A percentile compares a stretch with the other conserved stretches of the same genome.
phyloP scores from a whole-genome alignment of 495 filamentous ascomycete genomes.

The Xylaria cubensis region DNA sequence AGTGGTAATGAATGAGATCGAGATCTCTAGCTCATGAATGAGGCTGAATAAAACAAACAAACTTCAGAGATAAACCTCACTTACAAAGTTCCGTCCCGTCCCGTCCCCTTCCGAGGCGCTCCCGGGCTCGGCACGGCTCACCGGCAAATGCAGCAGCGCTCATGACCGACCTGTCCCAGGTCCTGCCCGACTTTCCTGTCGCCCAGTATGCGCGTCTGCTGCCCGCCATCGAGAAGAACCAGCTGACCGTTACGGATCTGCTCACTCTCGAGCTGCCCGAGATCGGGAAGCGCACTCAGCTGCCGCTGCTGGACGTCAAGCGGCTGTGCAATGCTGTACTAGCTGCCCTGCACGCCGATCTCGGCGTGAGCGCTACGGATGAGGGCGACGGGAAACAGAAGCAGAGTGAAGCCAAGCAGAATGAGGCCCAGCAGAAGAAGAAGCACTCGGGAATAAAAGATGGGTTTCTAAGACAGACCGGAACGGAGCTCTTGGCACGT shows the following conservation, averaged over 20 bases:
- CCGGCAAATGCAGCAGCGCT: constrained; percentile 30
- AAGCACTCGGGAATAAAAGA: not conserved
- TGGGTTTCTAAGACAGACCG: constrained; percentile 41
- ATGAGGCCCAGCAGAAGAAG: constrained; percentile 8
- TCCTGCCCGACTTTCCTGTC: constrained; percentile 78
- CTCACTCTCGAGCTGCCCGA: constrained; percentile 83
- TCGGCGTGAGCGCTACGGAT: constrained; percentile 53
- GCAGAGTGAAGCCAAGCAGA: constrained; percentile 20
- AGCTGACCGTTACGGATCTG: constrained; percentile 81
- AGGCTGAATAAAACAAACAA: not conserved
- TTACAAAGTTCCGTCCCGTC: not conserved
- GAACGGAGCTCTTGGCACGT: constrained; percentile 44
- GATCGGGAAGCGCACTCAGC: constrained; percentile 83
- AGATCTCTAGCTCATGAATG: not conserved
- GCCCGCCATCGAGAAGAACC: constrained; percentile 75
- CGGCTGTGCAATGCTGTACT: constrained; percentile 70
- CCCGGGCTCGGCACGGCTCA: constrained; percentile 6
- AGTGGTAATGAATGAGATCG: not conserved
- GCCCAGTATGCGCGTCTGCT: constrained; percentile 76
- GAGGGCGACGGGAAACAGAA: constrained; percentile 20
- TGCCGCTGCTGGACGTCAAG: constrained; percentile 79
- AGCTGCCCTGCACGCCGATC: constrained; percentile 67
- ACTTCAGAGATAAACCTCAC: not conserved
- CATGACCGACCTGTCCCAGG: constrained; percentile 88
- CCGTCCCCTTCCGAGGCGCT: not conserved